Base-by-base conservation (phyloP, 1,284 basidiomycete species). In the Earliella scabrosa region DNA sequence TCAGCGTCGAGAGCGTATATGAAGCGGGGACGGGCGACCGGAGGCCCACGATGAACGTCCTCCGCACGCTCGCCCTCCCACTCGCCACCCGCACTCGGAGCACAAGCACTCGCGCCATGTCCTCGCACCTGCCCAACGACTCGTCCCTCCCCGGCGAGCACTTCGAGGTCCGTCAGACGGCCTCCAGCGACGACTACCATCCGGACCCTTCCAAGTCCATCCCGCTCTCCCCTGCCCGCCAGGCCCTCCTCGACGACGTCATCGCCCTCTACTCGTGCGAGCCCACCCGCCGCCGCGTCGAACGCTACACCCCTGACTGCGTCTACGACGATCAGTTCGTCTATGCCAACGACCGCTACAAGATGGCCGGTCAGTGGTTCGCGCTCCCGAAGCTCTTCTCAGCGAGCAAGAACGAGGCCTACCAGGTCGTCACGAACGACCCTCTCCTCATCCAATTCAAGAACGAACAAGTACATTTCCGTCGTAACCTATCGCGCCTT, bases 321-420 rank as follows among this genome's bases (percentile, higher is more conserved):
- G 67, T 71, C 6, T 71, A 71, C 49, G 67, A 72, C 48, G 68
- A 69, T 53, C 68, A 72, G 64, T 71, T 70, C 54, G 70, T 71
- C 26, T 71, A 71, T 55, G 69, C 68, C 32, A 67, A 70, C 54
- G 67, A 73, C 55, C 60, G 68, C 49, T 71, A 67, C 61, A 71
- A 71, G 63, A 71, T 73, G 70, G 67, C 66, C 13, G 70, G 69
- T 18, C 71, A 73, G 55, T 70, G 70, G 69, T 73, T 71, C 49
- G 70, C 67, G n/a, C 61, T 71, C 36, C 70, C 68, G 10, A 71
- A 68, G 57, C 60, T 71, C 41, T 71, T 73, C 59, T 64, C 61
- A 38, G 58, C 59, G 49, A 67, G 63, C 55, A 63, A 65, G 59
- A 72, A 71, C 56, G 66, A 68, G 49, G 58, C 63, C 27, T 70